Evolutionary conservation across 495 filamentous ascomycete species (phyloP).

Genomic region (Articulospora tetracladia): DNA sequence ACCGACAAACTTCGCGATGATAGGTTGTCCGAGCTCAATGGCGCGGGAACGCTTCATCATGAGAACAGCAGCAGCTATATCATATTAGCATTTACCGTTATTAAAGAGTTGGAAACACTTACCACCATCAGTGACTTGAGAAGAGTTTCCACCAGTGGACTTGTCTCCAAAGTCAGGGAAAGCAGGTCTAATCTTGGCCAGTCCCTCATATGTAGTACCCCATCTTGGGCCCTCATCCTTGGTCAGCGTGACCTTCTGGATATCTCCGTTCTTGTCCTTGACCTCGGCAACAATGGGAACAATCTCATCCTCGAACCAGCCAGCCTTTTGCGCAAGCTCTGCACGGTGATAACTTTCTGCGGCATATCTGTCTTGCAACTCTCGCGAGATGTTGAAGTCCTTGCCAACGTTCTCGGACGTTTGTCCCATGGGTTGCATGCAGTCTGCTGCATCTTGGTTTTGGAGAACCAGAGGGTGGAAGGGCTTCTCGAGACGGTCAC

Average conservation of each 20-base stretch:
- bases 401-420: constrained; percentile 93
- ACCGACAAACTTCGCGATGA: constrained; percentile 91
- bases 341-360: constrained; percentile 83
- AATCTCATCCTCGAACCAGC: constrained; percentile 94
- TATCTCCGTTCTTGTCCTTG: constrained; percentile 80
- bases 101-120: constrained; percentile 12
- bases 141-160: constrained; percentile 92
- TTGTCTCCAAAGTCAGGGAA: constrained; percentile 86
- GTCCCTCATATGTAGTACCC: constrained; percentile 78
- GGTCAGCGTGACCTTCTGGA: constrained; percentile 70
- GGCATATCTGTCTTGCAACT: constrained; percentile 78
- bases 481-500: constrained; percentile 61
- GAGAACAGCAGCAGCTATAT: constrained; percentile 71
- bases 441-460: constrained; percentile 76
- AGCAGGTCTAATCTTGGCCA: constrained; percentile 84
- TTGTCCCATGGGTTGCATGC: constrained; percentile 95
- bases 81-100: constrained; percentile 25
- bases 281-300: constrained; percentile 75
- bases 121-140: constrained; percentile 91
- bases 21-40: constrained; percentile 81
- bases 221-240: constrained; percentile 85
- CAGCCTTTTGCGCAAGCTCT: constrained; percentile 86
- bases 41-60: constrained; percentile 93
- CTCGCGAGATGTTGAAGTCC: constrained; percentile 81
- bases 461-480: constrained; percentile 74